Percentiles rank a stretch among this genome's conserved stretches.
Conservation (phyloP, 2,329 filamentous ascomycete species). For the Amylocarpus encephaloides region DNA sequence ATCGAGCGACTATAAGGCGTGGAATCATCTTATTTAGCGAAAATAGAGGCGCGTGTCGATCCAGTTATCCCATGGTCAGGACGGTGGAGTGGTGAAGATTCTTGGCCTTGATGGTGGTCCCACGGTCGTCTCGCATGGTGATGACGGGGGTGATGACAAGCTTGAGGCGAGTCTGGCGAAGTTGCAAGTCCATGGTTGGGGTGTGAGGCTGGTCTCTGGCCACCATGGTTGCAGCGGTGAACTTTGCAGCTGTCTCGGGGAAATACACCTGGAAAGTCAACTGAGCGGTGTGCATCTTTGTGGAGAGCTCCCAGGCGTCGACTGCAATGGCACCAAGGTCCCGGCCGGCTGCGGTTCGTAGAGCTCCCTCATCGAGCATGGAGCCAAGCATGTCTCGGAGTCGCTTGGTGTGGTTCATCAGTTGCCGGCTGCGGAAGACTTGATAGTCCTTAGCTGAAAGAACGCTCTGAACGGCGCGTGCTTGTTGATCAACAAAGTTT, state of each 20-base stretch:
- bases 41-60: background rate
- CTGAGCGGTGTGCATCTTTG: constrained; percentile 39
- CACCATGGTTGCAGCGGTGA: constrained; percentile 42
- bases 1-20: background rate
- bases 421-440: constrained; percentile 15
- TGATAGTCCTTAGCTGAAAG: constrained; percentile 32
- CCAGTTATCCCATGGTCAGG: constrained; percentile 21
- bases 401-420: constrained; percentile 20
- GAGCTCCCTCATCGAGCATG: constrained; percentile 34
- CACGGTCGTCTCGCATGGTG: constrained; percentile 45
- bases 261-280: constrained; percentile 42
- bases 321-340: constrained; percentile 32
- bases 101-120: constrained; percentile 22
- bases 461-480: constrained; percentile 34
- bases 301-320: constrained; percentile 32
- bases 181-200: constrained; percentile 40
- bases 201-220: constrained; percentile 36
- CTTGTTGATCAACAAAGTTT: constrained; percentile 33
- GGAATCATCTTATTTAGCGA: too few relatives aligned
- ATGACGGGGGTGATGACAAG: constrained; percentile 49
- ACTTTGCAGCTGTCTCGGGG: constrained; percentile 44
- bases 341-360: constrained; percentile 34
- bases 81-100: constrained; percentile 23
- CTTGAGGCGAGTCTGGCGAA: constrained; percentile 45
- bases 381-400: constrained; percentile 41